Evolutionary conservation across 129 eudicot species (phyloP), one percentile per base, ranked within the genome.

Genomic region (Dittrichia graveolens): DNA sequence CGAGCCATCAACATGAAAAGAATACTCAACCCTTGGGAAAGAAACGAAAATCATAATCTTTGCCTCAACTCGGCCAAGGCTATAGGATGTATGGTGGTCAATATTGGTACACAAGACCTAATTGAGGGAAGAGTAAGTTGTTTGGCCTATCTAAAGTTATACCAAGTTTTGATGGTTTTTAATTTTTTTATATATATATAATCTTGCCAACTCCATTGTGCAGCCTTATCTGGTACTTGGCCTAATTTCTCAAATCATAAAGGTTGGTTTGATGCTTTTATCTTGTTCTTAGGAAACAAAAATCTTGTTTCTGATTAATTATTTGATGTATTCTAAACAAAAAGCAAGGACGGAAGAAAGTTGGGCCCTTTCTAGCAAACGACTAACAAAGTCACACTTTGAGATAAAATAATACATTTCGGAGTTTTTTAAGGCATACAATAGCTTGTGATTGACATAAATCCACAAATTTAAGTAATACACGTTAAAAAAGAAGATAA

Each of bases 21-120:
- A 69, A 82, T 80, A 55, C 89, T 94, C 24, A 94, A 94, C 75
- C 98, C 98, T 9, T 94, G 98, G 98, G 98, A 94, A 83, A 94
- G 96, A 82, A 94, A 83, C 67, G 98, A 94, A 78, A 93, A 93
- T 53, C 98, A 89, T 69, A 89, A 96, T 47, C 98, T 93, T 59
- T 89, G 98, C 45, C 98, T 94, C 43, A 94, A 94, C 77, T 94
- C 98, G 65, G 96, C 98, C 37, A 94, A 94, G 85, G 98, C 98
- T 61, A 94, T 94, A 46, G 98, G 98, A 15, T 94, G 98, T 71
- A 94, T 93, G 8, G 98, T 94, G 54, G 98, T 94, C 24, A 94
- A 94, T 75, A 89, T 90, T 61, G 98, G 98, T 59, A 86, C 92
- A 13, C 89, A 90, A 66, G 98, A 94, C 73, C 83, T 94, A 71